These are phyloP conservation scores for Lentinula edodes DNA, from an alignment of 768 basidiomycete genomes.

Conservation along the genomic window DNA sequence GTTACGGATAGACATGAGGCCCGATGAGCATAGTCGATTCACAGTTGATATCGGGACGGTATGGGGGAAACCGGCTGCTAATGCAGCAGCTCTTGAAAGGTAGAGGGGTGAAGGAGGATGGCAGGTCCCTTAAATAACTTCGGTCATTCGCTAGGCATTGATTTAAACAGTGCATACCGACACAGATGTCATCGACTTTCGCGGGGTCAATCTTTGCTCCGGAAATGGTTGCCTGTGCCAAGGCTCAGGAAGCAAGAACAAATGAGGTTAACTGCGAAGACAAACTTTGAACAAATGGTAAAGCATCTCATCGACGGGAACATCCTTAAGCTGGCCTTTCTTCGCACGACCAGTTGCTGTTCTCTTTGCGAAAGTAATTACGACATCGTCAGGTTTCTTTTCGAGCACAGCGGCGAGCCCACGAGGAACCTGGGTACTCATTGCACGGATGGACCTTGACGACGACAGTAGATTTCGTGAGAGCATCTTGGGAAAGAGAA, in stretches of 20 bases:
- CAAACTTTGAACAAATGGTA: slow-evolving; percentile 73
- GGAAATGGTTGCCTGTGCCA: slow-evolving; percentile 55
- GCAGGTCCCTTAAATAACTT: slow-evolving; percentile 55
- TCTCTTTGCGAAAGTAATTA: slow-evolving; percentile 84
- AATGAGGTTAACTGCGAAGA: neutral
- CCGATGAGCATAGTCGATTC: slow-evolving; percentile 92
- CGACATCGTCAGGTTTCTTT: slow-evolving; percentile 79
- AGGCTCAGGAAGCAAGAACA: neutral
- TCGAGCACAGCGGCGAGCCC: slow-evolving; percentile 53
- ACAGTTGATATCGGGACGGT: slow-evolving; percentile 85
- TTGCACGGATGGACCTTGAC: slow-evolving; percentile 15
- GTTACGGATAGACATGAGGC: slow-evolving; percentile 87
- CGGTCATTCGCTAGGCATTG: neutral
- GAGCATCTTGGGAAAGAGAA: neutral
- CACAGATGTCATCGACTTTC: slow-evolving; percentile 78
- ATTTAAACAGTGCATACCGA: slow-evolving; percentile 43
- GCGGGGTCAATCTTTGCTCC: slow-evolving; percentile 62
- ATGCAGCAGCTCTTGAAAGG: slow-evolving; percentile 79
- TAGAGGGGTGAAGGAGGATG: slow-evolving; percentile 80
- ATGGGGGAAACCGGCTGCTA: slow-evolving; percentile 85
- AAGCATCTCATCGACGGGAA: slow-evolving; percentile 82
- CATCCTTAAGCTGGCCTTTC: slow-evolving; percentile 91
- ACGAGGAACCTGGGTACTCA: slow-evolving; percentile 34
- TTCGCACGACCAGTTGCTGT: slow-evolving; percentile 85
- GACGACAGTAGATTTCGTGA: neutral